Evolutionary conservation across 768 basidiomycete genomes (phyloP), one percentile per base, ranked within the genome.

Genomic region (Trametes cinnabarina): DNA sequence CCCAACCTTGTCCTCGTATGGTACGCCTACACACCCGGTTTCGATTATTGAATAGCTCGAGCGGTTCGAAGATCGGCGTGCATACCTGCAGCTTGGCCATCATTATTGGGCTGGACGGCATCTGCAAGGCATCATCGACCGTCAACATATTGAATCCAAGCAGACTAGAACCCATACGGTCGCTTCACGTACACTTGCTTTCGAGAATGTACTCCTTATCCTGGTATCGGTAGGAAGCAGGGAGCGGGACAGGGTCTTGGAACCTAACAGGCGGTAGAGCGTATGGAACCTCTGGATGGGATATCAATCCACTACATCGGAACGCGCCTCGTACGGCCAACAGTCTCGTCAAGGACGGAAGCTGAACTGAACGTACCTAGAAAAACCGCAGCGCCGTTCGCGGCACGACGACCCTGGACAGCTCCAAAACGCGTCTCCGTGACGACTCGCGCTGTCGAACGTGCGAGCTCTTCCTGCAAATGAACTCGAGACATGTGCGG

Each of bases 181-280:
- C 43, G 8, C 17, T 37, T n/a, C 50, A 75, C 81, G 71, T 59
- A 82, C 86, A 82, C 51, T 73, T 73, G 20, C 79, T 75, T 66
- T 91, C 89, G 11, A 68, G 66, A 55, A 85, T 77, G 65, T 86
- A 90, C 44, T 84, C 82, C 67, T 78, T 86, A 15, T 73, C 69
- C 42, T 82, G 79, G 57, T 90, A 92, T 15, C 69, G 74, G 66
- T 81, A 84, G 42, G 72, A 71, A 3, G 72, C 49, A 2, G 88
- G 84, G 4, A 91, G 71, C 0, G 81, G 74, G 23, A 77, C 64
- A 3, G 88, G 84, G 65, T 90, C 84, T 47, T 83, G 72, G 63
- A 90, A 91, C 23, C 88, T 78, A 14, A 66, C 70, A 0, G 87
- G 86, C 26, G 86, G 82, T 15, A 87, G 69, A 2, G 85, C 88